Evolutionary conservation across 371 early-diverging fungal genomes (phyloP).

Genomic region (Cokeromyces recurvatus): DNA sequence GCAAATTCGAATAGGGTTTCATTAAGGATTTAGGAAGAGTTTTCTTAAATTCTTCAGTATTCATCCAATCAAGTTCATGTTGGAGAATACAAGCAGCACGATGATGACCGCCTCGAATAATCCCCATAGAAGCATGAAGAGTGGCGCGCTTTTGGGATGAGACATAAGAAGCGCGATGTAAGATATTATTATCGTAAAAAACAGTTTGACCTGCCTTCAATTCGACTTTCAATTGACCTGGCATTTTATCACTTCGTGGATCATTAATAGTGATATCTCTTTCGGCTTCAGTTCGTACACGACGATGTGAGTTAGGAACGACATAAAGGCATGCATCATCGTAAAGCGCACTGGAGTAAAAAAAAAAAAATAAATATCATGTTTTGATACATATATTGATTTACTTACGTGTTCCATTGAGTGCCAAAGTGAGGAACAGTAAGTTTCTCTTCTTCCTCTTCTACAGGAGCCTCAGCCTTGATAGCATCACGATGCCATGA

Average conservation of each 20-base stretch:
- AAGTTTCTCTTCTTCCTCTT: conserved; percentile 37
- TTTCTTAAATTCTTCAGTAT: conserved; percentile 28
- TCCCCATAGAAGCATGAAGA: conserved; percentile 55
- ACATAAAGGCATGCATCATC: conserved; percentile 50
- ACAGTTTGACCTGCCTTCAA: conserved; percentile 55
- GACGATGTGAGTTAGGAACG: conserved; percentile 47
- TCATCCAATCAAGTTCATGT: conserved; percentile 53
- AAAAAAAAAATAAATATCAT: neutral
- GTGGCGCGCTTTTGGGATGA: conserved; percentile 43
- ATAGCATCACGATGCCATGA: conserved; percentile 53
- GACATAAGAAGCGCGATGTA: conserved; percentile 52
- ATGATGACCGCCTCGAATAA: conserved; percentile 48
- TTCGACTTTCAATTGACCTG: conserved; percentile 34
- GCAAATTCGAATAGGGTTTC: conserved; percentile 37
- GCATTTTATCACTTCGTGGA: conserved; percentile 48
- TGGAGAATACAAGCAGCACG: conserved; percentile 52
- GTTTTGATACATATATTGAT: neutral
- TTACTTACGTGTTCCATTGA: conserved; percentile 49
- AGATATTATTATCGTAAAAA: conserved; percentile 57
- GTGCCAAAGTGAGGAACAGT: conserved; percentile 55
- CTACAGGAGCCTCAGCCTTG: conserved; percentile 32
- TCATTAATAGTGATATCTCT: conserved; percentile 46
- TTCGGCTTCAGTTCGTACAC: conserved; percentile 42
- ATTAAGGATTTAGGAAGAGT: conserved; percentile 34
- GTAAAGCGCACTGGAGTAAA: conserved; percentile 40